Evolutionary conservation across 2,329 filamentous ascomycete genomes (phyloP), one percentile per base, ranked within the genome.

Genomic region (Xylariomycetidae sp.): DNA sequence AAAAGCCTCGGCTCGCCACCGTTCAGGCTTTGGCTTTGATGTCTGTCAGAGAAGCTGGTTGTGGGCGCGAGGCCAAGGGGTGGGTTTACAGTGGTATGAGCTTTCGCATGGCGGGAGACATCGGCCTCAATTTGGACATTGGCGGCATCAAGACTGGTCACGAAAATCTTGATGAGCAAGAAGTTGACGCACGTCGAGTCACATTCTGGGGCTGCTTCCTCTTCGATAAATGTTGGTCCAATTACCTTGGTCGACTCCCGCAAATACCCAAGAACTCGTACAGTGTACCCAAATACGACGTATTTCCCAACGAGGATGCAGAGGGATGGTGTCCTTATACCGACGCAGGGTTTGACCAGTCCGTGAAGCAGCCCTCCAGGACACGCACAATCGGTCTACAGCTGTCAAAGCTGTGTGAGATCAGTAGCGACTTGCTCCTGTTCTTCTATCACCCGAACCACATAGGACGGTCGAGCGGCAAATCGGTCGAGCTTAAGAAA

Each of bases 221-320:
- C n/a, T 94, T 97, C 57, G 92, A 98, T 66, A 97, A 96, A 71
- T 94, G 88, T 59, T 97, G 90, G 89, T 95, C 89, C 31, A 97
- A 96, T 57, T 97, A 97, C 50, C 75, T 97, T 16, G 90, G 92
- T 30, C 82, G 92, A 27, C 70, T 96, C 41, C 90, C 92, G 9
- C 90, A 96, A 58, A 67, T 97, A 9, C 82, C 87, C 0, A 81
- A 78, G 26, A 79, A 80, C 18, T 85, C 85, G 6, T 85, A 88
- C 49, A 94, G 83, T 20, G 86, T 88, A 1, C 83, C 87, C 16
- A 94, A 90, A 57, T 85, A 88, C 45, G 89, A 96, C 39, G 87
- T 96, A 9, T 92, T 95, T 47, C 88, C 88, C 0, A 74, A 80
- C 32, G 92, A 97, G 57, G 92, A 98, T 48, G 74, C 85, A 3